Evolutionary conservation across 192 early-diverging fungal species (phyloP).

Genomic region (Backusella parvicylindrica): DNA sequence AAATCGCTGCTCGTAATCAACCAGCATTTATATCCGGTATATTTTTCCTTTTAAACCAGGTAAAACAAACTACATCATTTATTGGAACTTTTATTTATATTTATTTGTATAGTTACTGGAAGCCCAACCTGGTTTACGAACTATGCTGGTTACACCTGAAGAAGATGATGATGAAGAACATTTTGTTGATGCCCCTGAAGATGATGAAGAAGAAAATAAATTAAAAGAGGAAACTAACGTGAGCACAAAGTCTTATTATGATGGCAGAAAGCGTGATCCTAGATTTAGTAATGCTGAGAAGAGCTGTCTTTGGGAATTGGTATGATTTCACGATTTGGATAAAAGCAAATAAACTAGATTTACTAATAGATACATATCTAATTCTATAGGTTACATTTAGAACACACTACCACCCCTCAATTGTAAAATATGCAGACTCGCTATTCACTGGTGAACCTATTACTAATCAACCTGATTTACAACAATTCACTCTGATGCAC

Average conservation of each 20-base stretch:
- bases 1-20: constrained; percentile 67
- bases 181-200: constrained; percentile 58
- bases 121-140: constrained; percentile 51
- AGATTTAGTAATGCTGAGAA: constrained; percentile 75
- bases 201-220: constrained; percentile 33
- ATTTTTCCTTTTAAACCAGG: constrained; percentile 78
- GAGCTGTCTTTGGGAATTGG: constrained; percentile 91
- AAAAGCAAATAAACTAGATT: neutral
- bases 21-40: constrained; percentile 84
- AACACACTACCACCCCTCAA: constrained; percentile 89
- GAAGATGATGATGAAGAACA: constrained; percentile 65
- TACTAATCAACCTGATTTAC: constrained; percentile 68
- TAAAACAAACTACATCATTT: constrained; percentile 23
- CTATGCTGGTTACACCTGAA: constrained; percentile 64
- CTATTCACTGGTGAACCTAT: constrained; percentile 71
- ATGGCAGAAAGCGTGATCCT: constrained; percentile 86
- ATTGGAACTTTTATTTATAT: neutral
- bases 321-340: constrained; percentile 25
- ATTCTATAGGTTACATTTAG: constrained; percentile 54
- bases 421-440: constrained; percentile 75
- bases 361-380: neutral
- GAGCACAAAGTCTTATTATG: constrained; percentile 48
- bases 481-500: constrained; percentile 85
- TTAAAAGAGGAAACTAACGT: neutral
- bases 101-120: constrained; percentile 35